phyloP scores from a whole-genome alignment of 495 filamentous ascomycete species.

The Chaetomium cochliodes region DNA sequence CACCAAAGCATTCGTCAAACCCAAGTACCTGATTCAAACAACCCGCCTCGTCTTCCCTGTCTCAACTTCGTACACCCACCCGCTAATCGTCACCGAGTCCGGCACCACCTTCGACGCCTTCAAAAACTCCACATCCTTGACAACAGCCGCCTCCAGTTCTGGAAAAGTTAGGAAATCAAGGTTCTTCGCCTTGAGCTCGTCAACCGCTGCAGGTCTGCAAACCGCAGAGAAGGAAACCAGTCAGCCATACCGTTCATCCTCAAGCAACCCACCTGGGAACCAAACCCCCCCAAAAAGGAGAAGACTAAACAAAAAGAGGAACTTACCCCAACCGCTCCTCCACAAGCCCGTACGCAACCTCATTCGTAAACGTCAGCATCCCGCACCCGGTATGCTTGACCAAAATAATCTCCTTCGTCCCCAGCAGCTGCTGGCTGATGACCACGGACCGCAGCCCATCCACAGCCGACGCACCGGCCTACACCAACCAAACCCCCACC shows the following conservation, averaged over 20 bases:
- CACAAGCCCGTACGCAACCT: constrained; percentile 58
- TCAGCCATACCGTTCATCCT: not conserved
- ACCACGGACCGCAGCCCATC: constrained; percentile 73
- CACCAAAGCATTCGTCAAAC: not conserved
- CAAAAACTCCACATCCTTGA: constrained; percentile 64
- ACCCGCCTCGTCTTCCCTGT: constrained; percentile 67
- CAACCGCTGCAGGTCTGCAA: constrained; percentile 25
- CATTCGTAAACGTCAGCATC: constrained; percentile 77
- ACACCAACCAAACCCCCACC: constrained; percentile 10
- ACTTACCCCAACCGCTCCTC: constrained; percentile 52
- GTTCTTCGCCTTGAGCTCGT: constrained; percentile 31
- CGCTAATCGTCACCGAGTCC: constrained; percentile 58
- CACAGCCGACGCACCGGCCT: constrained; percentile 59
- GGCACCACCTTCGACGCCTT: constrained; percentile 59
- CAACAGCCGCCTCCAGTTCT: constrained; percentile 62
- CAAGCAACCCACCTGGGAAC: too few relatives aligned
- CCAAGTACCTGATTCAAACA: constrained; percentile 25
- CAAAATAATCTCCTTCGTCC: constrained; percentile 72
- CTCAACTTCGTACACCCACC: constrained; percentile 80
- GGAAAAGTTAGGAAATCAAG: constrained; percentile 64
- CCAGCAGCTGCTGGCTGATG: constrained; percentile 78
- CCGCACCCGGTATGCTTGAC: constrained; percentile 82
- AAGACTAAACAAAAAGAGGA: too few relatives aligned
- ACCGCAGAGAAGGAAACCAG: not conserved
- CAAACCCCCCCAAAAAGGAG: not conserved